Conservation (phyloP, 176 grass and related monocot genomes). For the Microstegium vimineum region DNA sequence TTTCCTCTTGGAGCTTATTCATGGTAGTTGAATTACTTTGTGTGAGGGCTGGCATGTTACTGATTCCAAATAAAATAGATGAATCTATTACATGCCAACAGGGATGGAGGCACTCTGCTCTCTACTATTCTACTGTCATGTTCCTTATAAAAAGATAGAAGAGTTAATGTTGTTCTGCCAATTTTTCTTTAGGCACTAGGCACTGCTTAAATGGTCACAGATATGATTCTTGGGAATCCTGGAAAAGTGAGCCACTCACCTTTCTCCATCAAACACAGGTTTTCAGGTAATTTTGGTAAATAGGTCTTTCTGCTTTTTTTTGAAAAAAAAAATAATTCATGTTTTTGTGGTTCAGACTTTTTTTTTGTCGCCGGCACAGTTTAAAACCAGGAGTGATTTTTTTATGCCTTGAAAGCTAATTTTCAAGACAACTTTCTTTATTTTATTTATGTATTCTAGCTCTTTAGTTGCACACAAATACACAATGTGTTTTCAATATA, state of each 20-base stretch:
- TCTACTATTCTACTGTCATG: neutral
- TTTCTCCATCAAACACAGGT: constrained; percentile 67
- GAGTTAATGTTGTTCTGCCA: constrained; percentile 22
- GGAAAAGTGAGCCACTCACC: constrained; percentile 59
- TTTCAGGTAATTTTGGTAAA: constrained; percentile 51
- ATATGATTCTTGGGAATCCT: constrained; percentile 79
- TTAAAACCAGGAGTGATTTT: constrained; percentile 18
- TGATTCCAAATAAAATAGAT: constrained; percentile 1
- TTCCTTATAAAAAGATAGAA: constrained; percentile 8
- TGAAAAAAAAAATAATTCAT: neutral
- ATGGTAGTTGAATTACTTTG: constrained; percentile 1
- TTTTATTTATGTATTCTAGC: neutral
- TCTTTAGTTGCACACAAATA: neutral
- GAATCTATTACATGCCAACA: neutral
- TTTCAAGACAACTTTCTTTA: neutral
- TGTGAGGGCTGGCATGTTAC: neutral
- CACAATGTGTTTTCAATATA: neutral
- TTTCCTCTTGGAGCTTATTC: neutral
- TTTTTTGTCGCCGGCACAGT: neutral
- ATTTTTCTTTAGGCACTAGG: constrained; percentile 70
- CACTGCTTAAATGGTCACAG: constrained; percentile 89
- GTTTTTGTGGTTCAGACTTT: neutral
- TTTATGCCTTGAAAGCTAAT: constrained; percentile 10
- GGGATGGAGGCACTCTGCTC: neutral
- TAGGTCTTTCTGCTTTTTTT: neutral